Conservation (phyloP, 2,329 filamentous ascomycete species). For the Mycocentrospora acerina region DNA sequence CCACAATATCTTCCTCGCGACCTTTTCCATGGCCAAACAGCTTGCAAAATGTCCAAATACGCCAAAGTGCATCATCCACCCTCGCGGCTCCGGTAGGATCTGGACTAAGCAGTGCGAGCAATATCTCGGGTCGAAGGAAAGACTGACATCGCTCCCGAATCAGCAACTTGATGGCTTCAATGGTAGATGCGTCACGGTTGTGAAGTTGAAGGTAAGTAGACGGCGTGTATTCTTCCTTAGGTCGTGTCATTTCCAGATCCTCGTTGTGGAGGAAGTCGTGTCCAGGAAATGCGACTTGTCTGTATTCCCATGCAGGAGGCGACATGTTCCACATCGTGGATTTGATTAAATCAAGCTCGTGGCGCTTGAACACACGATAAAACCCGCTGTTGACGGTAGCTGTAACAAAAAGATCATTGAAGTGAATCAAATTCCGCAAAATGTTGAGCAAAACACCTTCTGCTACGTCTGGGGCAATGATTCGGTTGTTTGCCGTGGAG, state of each 20-base stretch:
- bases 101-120: slow-evolving; percentile 53
- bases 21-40: slow-evolving; percentile 62
- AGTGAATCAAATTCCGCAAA: slow-evolving; percentile 49
- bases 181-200: slow-evolving; percentile 54
- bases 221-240: slow-evolving; percentile 56
- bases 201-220: slow-evolving; percentile 55
- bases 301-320: slow-evolving; percentile 61
- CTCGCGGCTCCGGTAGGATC: slow-evolving; percentile 50
- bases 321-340: slow-evolving; percentile 55
- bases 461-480: slow-evolving; percentile 47
- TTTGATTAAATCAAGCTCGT: slow-evolving; percentile 58
- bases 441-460: slow-evolving; percentile 57
- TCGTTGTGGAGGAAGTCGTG: slow-evolving; percentile 45
- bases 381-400: slow-evolving; percentile 58
- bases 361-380: slow-evolving; percentile 58
- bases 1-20: slow-evolving; percentile 60
- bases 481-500: slow-evolving; percentile 19
- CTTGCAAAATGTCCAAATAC: slow-evolving; percentile 66
- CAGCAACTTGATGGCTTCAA: slow-evolving; percentile 57
- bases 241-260: slow-evolving; percentile 47
- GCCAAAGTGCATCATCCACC: slow-evolving; percentile 64
- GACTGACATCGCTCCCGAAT: slow-evolving; percentile 57
- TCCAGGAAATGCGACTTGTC: slow-evolving; percentile 58
- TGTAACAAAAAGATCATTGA: slow-evolving; percentile 58
- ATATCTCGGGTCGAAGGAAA: slow-evolving; percentile 59